A percentile compares a stretch with the other conserved stretches of the same genome.
These are phyloP conservation scores for Lipomyces oligophaga DNA, from an alignment of 805 yeast species.

Conservation along the genomic window DNA sequence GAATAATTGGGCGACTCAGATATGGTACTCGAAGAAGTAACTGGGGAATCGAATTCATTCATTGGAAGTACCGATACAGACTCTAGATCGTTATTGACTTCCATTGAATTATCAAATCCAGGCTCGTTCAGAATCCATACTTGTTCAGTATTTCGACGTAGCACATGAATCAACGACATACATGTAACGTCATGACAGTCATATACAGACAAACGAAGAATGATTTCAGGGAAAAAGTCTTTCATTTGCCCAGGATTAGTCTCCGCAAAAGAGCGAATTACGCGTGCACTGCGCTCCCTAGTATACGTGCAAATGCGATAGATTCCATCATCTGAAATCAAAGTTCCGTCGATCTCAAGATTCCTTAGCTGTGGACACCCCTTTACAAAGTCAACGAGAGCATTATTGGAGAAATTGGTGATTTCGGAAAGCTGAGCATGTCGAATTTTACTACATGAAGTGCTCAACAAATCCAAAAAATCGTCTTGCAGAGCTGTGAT, in stretches of 20 bases:
- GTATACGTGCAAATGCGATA: slow-evolving; percentile 8
- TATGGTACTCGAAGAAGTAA: too few relatives aligned
- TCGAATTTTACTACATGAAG: slow-evolving; percentile 6
- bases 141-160: slow-evolving; percentile 22
- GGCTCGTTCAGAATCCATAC: too few relatives aligned
- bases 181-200: slow-evolving; percentile 27
- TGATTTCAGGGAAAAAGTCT: slow-evolving; percentile 2
- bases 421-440: slow-evolving; percentile 19
- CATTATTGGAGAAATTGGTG: slow-evolving; percentile 11
- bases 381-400: slow-evolving; percentile 5
- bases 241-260: not conserved
- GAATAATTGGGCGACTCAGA: too few relatives aligned
- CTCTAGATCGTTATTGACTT: too few relatives aligned
- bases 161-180: slow-evolving; percentile 8
- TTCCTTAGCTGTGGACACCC: slow-evolving; percentile 8
- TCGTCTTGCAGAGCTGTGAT: slow-evolving; percentile 8
- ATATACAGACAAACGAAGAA: slow-evolving; percentile 12
- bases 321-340: slow-evolving; percentile 16
- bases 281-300: slow-evolving; percentile 6
- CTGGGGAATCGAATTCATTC: too few relatives aligned
- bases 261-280: not conserved
- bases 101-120: too few relatives aligned
- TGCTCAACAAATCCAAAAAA: slow-evolving; percentile 9
- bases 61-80: too few relatives aligned
- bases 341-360: slow-evolving; percentile 23